Evolutionary conservation across 345 rosid genomes (phyloP).

Genomic region (Lepidium didymum): DNA sequence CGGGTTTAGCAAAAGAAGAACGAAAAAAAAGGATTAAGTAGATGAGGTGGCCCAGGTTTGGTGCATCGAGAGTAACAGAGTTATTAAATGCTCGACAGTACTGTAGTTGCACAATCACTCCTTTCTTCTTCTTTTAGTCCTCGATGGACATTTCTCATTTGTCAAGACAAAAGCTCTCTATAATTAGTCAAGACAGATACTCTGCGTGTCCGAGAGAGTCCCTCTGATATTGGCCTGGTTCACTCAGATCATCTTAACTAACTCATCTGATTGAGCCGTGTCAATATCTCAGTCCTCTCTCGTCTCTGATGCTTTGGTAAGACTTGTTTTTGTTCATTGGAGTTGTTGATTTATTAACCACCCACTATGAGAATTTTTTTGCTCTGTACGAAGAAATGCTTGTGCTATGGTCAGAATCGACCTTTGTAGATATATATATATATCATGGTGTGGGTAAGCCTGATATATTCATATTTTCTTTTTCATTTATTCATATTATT

Average conservation of each 20-base stretch:
- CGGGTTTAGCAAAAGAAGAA: neutral
- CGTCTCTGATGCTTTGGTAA: constrained; percentile 6
- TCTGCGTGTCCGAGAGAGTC: constrained; percentile 26
- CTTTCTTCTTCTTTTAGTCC: neutral
- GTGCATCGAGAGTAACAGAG: constrained; percentile 55
- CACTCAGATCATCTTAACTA: constrained; percentile 44
- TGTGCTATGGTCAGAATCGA: neutral
- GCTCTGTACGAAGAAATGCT: neutral
- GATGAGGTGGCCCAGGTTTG: constrained; percentile 39
- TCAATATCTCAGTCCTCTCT: constrained; percentile 71
- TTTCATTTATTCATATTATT: no score
- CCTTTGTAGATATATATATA: neutral
- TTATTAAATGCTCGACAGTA: constrained; percentile 45
- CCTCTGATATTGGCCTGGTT: constrained; percentile 81
- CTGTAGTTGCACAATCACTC: constrained; percentile 16
- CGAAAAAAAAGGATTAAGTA: neutral
- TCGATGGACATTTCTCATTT: constrained; percentile 25
- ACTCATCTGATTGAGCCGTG: constrained; percentile 77
- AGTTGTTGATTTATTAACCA: neutral
- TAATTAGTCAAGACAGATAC: neutral
- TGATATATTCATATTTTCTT: neutral
- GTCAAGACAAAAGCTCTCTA: neutral
- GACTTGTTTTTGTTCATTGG: neutral
- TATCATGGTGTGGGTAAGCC: neutral
- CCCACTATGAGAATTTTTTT: neutral